These are phyloP conservation scores for Nigrograna mackinnonii DNA, from an alignment of 2,329 filamentous ascomycete species.

Conservation along the genomic window DNA sequence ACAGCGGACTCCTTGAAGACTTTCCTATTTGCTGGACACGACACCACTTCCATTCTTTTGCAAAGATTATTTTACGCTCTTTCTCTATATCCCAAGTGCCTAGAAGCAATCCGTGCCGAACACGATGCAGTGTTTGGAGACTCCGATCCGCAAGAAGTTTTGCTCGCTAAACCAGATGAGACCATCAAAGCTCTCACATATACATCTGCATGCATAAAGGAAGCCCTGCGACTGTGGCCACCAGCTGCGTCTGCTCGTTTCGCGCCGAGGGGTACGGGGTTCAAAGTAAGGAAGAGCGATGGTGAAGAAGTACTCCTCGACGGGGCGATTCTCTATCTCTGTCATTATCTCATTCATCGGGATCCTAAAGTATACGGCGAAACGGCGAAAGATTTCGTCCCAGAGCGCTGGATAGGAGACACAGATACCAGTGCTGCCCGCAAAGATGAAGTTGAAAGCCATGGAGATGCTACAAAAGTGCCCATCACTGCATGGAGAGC, in stretches of 20 bases:
- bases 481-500: constrained; percentile 54
- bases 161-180: constrained; percentile 49
- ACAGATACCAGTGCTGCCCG: constrained; percentile 21
- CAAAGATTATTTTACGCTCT: constrained; percentile 36
- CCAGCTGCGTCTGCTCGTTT: constrained; percentile 50
- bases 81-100: constrained; percentile 31
- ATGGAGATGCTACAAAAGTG: constrained; percentile 26
- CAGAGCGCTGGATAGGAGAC: constrained; percentile 44
- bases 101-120: constrained; percentile 47
- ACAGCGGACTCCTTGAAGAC: constrained; percentile 46
- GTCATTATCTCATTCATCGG: constrained; percentile 44
- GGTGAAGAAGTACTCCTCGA: constrained; percentile 49
- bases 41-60: constrained; percentile 45
- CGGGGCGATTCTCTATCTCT: constrained; percentile 49
- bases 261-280: constrained; percentile 32
- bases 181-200: constrained; percentile 56
- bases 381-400: constrained; percentile 32
- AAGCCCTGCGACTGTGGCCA: constrained; percentile 58
- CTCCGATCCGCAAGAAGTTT: constrained; percentile 41
- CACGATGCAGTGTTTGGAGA: constrained; percentile 58
- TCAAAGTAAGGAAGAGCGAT: constrained; percentile 48
- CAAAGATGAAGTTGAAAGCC: constrained; percentile 13
- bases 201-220: constrained; percentile 58
- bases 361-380: constrained; percentile 36
- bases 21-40: constrained; percentile 53